Conservation (phyloP, 140 eudicot genomes). For the Senecio squalidus region DNA sequence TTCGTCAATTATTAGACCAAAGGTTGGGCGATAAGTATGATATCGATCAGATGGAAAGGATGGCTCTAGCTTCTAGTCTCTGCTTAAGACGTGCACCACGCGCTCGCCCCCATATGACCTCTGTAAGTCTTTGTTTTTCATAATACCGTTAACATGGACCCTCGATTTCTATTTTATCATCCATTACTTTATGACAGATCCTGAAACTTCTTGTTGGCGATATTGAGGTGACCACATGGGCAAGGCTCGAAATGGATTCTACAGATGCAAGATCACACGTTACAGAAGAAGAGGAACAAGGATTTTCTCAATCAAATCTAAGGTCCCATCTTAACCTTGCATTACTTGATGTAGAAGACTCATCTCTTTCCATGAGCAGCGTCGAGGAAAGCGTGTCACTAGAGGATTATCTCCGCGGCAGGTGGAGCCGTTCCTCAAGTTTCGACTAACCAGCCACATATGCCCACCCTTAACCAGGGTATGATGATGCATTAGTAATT, state of each 20-base stretch:
- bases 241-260: constrained; percentile 39
- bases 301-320: constrained; percentile 39
- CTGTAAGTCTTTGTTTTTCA: constrained; percentile 44
- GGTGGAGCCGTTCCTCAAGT: constrained; percentile 93
- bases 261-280: constrained; percentile 31
- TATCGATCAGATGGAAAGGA: constrained; percentile 56
- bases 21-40: constrained; percentile 39
- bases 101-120: constrained; percentile 72
- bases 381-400: constrained; percentile 59
- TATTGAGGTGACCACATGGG: constrained; percentile 58
- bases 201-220: constrained; percentile 81
- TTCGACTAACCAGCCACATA: constrained; percentile 38
- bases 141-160: no score
- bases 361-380: constrained; percentile 64
- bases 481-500: not conserved
- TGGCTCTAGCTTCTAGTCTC: constrained; percentile 80
- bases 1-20: constrained; percentile 50
- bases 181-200: constrained; percentile 36
- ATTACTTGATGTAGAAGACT: constrained; percentile 65
- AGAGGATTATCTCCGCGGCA: constrained; percentile 75
- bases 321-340: constrained; percentile 84
- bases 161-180: not conserved
- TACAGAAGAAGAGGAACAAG: constrained; percentile 43
- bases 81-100: constrained; percentile 79
- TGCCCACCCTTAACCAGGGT: not conserved